Percentiles rank a stretch among this genome's conserved stretches.
Evolutionary conservation across 2,329 filamentous ascomycete species (phyloP).

Genomic region (Colletotrichum cuscutae): DNA sequence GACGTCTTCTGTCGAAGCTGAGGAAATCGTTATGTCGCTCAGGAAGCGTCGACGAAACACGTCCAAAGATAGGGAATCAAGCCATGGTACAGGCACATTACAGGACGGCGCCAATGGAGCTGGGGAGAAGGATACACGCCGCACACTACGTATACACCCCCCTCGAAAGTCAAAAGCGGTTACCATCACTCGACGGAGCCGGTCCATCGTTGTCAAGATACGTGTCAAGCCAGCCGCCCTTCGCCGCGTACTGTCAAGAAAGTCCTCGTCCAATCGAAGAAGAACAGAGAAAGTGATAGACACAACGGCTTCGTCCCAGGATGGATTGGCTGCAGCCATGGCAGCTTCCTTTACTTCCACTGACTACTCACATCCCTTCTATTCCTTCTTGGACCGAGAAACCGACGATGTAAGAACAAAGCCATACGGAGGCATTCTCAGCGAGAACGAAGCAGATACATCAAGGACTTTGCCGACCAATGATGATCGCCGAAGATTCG

Average conservation of each 20-base stretch:
- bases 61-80: constrained; percentile 52
- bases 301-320: constrained; percentile 39
- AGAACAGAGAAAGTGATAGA: constrained; percentile 49
- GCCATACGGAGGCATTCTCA: constrained; percentile 93
- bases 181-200: constrained; percentile 44
- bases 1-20: constrained; percentile 74
- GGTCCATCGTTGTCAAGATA: constrained; percentile 65
- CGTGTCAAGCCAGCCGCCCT: constrained; percentile 67
- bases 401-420: constrained; percentile 90
- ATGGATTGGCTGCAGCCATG: constrained; percentile 35
- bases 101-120: constrained; percentile 42
- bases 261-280: constrained; percentile 64
- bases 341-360: constrained; percentile 47
- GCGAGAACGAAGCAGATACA: constrained; percentile 90
- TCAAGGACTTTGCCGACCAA: constrained; percentile 84
- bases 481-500: constrained; percentile 86
- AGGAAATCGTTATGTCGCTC: constrained; percentile 63
- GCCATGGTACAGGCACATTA: constrained; percentile 47
- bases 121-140: constrained; percentile 52
- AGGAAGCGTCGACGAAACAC: constrained; percentile 65
- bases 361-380: constrained; percentile 81
- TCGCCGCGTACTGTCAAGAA: constrained; percentile 67
- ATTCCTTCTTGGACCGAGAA: constrained; percentile 89
- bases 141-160: constrained; percentile 68
- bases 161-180: constrained; percentile 51